phyloP scores from a whole-genome alignment of 768 basidiomycete species.

The Russula vinacea region DNA sequence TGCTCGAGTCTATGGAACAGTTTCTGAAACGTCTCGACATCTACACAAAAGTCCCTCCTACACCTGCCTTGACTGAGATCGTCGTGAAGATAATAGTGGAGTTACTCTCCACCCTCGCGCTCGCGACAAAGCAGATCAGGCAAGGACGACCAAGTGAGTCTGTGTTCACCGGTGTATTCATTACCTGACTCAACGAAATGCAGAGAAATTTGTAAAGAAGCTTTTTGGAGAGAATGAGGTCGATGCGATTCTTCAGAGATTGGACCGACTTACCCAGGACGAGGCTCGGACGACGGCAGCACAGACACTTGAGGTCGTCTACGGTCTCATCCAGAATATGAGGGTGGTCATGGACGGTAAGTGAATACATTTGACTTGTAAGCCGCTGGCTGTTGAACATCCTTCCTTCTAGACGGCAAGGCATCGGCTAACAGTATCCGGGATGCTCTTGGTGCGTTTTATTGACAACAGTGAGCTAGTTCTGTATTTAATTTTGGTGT shows the following conservation, averaged over 20 bases:
- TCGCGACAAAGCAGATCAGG: background rate
- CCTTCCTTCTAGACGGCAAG: background rate
- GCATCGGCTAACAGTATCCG: background rate
- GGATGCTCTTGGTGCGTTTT: background rate
- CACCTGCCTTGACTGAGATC: background rate
- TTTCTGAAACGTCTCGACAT: background rate
- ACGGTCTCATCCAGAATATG: conserved; percentile 1
- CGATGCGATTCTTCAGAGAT: background rate
- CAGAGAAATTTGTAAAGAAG: background rate
- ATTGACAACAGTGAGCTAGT: background rate
- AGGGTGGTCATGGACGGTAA: background rate
- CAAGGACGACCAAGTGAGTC: conserved; percentile 1
- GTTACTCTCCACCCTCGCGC: background rate
- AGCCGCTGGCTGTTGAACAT: background rate
- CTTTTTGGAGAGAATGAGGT: background rate
- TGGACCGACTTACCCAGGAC: background rate
- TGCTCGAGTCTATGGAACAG: background rate
- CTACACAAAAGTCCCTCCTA: background rate
- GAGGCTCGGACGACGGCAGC: background rate
- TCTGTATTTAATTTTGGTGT: background rate
- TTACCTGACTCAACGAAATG: background rate
- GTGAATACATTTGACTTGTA: background rate
- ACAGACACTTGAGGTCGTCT: background rate
- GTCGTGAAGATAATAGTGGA: conserved; percentile 6
- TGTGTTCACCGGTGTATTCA: background rate